These are phyloP conservation scores for Pseudopithomyces maydicus DNA, from an alignment of 2,329 filamentous ascomycete species.

Conservation along the genomic window DNA sequence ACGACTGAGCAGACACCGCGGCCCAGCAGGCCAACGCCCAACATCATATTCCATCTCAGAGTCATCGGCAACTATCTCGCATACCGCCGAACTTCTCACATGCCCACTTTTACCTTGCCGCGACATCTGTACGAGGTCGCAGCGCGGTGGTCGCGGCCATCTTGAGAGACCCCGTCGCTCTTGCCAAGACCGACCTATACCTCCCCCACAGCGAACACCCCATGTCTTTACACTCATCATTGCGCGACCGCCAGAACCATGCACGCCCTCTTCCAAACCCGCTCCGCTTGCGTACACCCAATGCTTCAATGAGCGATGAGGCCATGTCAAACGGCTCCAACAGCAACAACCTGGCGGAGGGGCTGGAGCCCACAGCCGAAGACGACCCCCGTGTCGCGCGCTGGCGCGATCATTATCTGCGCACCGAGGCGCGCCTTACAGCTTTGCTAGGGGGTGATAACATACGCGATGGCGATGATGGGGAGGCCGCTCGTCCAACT, in stretches of 20 bases:
- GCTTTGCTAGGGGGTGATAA: constrained; percentile 67
- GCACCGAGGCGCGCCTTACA: constrained; percentile 76
- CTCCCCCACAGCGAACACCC: constrained; percentile 34
- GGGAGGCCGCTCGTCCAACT: constrained; percentile 24
- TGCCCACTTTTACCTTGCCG: constrained; percentile 44
- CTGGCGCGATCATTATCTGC: constrained; percentile 78
- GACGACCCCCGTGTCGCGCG: constrained; percentile 56
- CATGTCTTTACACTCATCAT: constrained; percentile 46
- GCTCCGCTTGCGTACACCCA: constrained; percentile 48
- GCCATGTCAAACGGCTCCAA: constrained; percentile 46
- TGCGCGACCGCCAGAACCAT: constrained; percentile 49
- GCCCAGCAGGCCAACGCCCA: constrained; percentile 40
- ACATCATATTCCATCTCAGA: constrained; percentile 41
- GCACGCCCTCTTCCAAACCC: constrained; percentile 45
- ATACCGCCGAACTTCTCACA: constrained; percentile 42
- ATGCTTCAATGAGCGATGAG: constrained; percentile 51
- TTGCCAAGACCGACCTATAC: constrained; percentile 21
- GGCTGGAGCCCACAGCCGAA: constrained; percentile 48
- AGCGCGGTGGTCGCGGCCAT: constrained; percentile 16
- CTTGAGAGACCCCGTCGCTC: constrained; percentile 5
- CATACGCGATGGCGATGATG: constrained; percentile 28
- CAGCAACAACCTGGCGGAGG: constrained; percentile 43
- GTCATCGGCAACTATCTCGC: constrained; percentile 33
- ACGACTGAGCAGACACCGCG: constrained; percentile 31
- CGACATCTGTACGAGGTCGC: constrained; percentile 49